A percentile compares a stretch with the other conserved stretches of the same genome.
These are phyloP conservation scores for Talaromyces nanjingensis DNA, from an alignment of 495 filamentous ascomycete genomes.

Conservation along the genomic window DNA sequence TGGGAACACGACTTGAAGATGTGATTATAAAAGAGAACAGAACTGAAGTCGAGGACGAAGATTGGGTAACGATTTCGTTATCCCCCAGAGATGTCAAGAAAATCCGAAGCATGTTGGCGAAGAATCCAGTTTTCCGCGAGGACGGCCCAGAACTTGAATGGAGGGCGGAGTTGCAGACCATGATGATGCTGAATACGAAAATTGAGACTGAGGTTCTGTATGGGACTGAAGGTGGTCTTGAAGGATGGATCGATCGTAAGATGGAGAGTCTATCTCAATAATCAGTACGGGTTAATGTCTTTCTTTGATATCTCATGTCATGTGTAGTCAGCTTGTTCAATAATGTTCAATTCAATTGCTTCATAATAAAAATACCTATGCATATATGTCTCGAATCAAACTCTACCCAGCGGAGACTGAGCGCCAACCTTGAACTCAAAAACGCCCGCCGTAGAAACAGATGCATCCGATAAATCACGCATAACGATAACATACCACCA, in stretches of 20 bases:
- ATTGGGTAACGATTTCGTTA: constrained; percentile 43
- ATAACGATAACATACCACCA: background rate
- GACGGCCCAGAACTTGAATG: constrained; percentile 46
- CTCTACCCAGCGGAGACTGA: background rate
- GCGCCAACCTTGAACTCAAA: background rate
- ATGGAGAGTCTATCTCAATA: constrained; percentile 13
- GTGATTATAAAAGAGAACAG: constrained; percentile 25
- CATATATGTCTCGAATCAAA: background rate
- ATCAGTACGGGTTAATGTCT: background rate
- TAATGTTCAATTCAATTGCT: background rate
- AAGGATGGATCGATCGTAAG: constrained; percentile 54
- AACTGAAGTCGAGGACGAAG: constrained; percentile 16
- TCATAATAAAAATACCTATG: background rate
- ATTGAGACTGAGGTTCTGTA: constrained; percentile 85
- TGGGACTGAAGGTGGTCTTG: constrained; percentile 47
- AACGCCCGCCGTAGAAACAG: background rate
- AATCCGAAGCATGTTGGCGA: constrained; percentile 57
- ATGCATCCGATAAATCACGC: background rate
- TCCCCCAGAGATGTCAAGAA: constrained; percentile 61
- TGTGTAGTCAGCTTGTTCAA: background rate
- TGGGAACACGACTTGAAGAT: constrained; percentile 65
- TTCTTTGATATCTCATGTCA: background rate
- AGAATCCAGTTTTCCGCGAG: constrained; percentile 37
- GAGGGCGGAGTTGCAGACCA: constrained; percentile 66
- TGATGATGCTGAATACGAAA: constrained; percentile 83